These are phyloP conservation scores for Tetracladium setigerum DNA, from an alignment of 495 filamentous ascomycete species.

Conservation along the genomic window DNA sequence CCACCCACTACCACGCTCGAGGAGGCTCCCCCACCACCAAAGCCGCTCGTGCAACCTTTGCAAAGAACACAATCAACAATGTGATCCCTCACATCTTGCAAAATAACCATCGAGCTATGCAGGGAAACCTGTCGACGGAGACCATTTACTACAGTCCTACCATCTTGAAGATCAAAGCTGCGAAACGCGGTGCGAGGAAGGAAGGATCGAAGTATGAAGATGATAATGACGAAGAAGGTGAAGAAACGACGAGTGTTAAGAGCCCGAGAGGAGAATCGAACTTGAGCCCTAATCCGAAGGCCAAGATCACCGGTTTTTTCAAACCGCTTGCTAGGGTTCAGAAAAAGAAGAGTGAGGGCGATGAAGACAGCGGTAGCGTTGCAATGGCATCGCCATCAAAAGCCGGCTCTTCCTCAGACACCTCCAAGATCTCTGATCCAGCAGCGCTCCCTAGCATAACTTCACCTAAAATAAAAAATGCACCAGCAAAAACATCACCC, in stretches of 20 bases:
- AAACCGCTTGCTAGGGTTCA: too few relatives aligned
- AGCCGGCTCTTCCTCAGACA: background rate
- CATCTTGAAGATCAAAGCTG: too few relatives aligned
- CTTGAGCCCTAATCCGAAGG: background rate
- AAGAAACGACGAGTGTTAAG: background rate
- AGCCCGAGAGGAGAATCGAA: background rate
- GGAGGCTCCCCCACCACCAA: background rate
- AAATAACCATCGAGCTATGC: slow-evolving; percentile 37
- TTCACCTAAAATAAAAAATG: slow-evolving; percentile 6
- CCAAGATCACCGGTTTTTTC: background rate
- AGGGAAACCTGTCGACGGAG: slow-evolving; percentile 39
- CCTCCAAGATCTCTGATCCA: background rate
- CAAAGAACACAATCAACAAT: slow-evolving; percentile 43
- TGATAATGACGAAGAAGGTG: too few relatives aligned
- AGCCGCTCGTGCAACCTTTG: slow-evolving; percentile 38
- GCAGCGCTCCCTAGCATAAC: slow-evolving; percentile 6
- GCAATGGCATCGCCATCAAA: background rate
- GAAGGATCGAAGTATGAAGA: too few relatives aligned
- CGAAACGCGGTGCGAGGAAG: too few relatives aligned
- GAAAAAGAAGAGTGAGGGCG: too few relatives aligned
- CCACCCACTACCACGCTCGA: too few relatives aligned
- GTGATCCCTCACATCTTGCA: slow-evolving; percentile 41
- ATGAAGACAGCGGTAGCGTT: too few relatives aligned
- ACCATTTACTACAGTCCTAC: slow-evolving; percentile 34
- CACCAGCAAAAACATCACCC: background rate